Evolutionary conservation across 306 rosid species (phyloP).

Genomic region (Rosa rugosa): DNA sequence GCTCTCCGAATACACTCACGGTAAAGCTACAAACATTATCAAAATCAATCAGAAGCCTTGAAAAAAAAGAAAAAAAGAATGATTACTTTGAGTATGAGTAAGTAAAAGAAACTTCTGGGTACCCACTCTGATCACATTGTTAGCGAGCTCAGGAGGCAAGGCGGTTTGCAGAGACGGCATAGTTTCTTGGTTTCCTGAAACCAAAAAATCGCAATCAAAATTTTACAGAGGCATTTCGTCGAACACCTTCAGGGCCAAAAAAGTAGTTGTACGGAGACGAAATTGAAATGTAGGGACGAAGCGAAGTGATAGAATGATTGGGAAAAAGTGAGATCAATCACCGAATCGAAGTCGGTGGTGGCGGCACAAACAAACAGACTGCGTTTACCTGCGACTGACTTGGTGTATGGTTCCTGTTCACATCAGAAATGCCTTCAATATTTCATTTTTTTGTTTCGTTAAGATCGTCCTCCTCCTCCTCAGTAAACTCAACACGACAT

Average conservation of each 20-base stretch:
- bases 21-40: constrained; percentile 50
- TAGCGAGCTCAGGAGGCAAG: constrained; percentile 91
- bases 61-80: too few relatives aligned
- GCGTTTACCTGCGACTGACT: neutral
- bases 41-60: neutral
- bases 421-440: neutral
- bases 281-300: neutral
- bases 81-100: too few relatives aligned
- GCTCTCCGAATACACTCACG: constrained; percentile 95
- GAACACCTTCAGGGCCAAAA: constrained; percentile 3
- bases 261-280: neutral
- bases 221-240: neutral
- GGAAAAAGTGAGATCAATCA: neutral
- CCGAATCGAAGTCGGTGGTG: neutral
- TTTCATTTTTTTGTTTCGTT: too few relatives aligned
- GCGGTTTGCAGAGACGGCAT: constrained; percentile 97
- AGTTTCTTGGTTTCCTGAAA: neutral
- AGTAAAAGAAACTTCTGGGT: neutral
- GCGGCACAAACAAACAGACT: neutral
- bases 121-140: constrained; percentile 79
- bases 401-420: neutral
- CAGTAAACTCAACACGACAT: neutral
- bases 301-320: neutral
- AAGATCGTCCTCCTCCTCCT: neutral
- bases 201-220: neutral